These are phyloP conservation scores for Calonectria crousiana DNA, from an alignment of 2,329 filamentous ascomycete species.

Conservation along the genomic window DNA sequence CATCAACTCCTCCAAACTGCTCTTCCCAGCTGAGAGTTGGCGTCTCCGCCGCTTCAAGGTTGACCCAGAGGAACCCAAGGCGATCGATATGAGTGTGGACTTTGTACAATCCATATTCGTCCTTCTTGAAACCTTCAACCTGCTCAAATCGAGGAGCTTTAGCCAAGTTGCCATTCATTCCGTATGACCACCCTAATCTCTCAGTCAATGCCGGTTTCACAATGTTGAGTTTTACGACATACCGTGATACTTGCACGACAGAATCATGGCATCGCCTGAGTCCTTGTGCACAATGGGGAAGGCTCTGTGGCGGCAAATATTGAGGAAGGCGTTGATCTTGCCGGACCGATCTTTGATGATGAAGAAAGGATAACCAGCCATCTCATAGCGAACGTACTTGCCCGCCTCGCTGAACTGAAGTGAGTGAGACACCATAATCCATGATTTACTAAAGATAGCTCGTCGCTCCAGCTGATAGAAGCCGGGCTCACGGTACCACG, in stretches of 20 bases:
- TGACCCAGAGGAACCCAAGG: conserved; percentile 69
- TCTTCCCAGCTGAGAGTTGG: conserved; percentile 62
- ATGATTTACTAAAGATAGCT: conserved; percentile 66
- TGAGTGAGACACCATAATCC: conserved; percentile 65
- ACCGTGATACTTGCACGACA: conserved; percentile 71
- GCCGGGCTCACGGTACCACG: conserved; percentile 61
- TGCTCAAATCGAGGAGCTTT: conserved; percentile 71
- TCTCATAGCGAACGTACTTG: conserved; percentile 65
- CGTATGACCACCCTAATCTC: conserved; percentile 63
- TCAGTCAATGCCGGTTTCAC: background rate
- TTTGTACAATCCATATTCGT: conserved; percentile 64
- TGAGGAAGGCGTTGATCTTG: conserved; percentile 70
- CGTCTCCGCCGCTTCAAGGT: conserved; percentile 58
- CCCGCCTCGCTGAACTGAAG: conserved; percentile 62
- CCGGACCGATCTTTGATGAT: conserved; percentile 61
- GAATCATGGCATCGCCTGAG: conserved; percentile 61
- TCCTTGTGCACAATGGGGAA: conserved; percentile 66
- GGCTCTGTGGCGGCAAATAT: conserved; percentile 70
- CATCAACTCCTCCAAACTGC: conserved; percentile 60
- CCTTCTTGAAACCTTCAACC: conserved; percentile 65
- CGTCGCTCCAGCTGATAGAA: conserved; percentile 67
- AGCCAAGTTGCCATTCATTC: conserved; percentile 65
- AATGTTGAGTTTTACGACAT: background rate
- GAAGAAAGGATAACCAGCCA: conserved; percentile 68
- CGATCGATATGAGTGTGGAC: conserved; percentile 64